Evolutionary conservation across 805 yeast genomes (phyloP).

Genomic region (Yamadazyma akitaensis): DNA sequence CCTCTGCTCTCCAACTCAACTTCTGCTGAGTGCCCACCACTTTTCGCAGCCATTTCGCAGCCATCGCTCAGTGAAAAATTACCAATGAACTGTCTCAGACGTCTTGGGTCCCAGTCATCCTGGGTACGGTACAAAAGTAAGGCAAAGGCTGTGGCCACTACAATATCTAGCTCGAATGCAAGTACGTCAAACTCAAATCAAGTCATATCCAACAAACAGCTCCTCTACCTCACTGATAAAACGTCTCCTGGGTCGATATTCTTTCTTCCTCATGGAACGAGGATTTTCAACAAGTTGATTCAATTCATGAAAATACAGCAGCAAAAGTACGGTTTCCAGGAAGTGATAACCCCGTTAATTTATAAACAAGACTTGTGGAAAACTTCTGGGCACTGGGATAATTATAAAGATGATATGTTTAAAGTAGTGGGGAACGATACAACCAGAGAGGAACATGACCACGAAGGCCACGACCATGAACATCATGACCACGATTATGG

Average conservation of each 20-base stretch:
- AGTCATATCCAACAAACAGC: conserved; percentile 61
- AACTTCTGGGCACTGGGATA: conserved; percentile 93
- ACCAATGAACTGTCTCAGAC: neutral
- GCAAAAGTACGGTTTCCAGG: conserved; percentile 76
- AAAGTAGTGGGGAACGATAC: conserved; percentile 41
- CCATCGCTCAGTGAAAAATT: neutral
- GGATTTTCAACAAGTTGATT: conserved; percentile 75
- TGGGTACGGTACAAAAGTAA: neutral
- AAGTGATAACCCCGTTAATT: conserved; percentile 88
- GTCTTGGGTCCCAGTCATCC: neutral
- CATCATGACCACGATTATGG: conserved; percentile 47
- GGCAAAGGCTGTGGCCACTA: too few species aligned
- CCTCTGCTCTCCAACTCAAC: too few species aligned
- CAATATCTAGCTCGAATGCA: neutral
- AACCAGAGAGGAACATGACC: conserved; percentile 17
- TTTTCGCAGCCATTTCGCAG: neutral
- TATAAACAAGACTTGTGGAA: conserved; percentile 85
- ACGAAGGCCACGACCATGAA: conserved; percentile 2
- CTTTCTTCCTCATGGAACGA: conserved; percentile 89
- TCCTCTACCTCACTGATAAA: conserved; percentile 73
- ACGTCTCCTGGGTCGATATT: conserved; percentile 89
- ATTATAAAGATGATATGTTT: conserved; percentile 93
- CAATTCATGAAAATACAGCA: conserved; percentile 86
- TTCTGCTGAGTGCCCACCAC: neutral
- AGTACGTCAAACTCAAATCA: conserved; percentile 23